Percentiles rank a stretch among this genome's conserved stretches.
phyloP scores from a whole-genome alignment of 1,139 yeast species.

The Kodamaea plutei region DNA sequence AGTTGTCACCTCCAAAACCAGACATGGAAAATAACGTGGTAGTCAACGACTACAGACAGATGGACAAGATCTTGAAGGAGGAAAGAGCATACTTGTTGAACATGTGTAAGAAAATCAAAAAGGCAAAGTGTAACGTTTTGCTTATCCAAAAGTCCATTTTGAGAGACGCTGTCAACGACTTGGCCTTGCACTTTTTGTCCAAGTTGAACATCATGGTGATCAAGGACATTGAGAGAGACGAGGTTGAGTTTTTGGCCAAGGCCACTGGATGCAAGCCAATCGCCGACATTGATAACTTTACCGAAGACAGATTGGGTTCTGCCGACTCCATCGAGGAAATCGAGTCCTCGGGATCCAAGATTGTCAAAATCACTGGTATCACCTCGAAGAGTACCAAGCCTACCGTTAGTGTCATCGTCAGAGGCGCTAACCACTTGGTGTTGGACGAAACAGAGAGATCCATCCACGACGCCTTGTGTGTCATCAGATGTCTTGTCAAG shows the following conservation, averaged over 20 bases:
- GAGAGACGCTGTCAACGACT: slow-evolving; percentile 95
- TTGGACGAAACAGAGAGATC: slow-evolving; percentile 97
- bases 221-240: slow-evolving; percentile 95
- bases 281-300: slow-evolving; percentile 88
- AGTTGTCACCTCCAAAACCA: slow-evolving; percentile 97
- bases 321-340: slow-evolving; percentile 93
- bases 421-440: slow-evolving; percentile 90
- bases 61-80: slow-evolving; percentile 97
- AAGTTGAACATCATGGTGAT: slow-evolving; percentile 91
- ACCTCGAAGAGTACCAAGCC: slow-evolving; percentile 54
- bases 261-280: slow-evolving; percentile 93
- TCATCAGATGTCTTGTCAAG: slow-evolving; percentile 89
- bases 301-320: slow-evolving; percentile 86
- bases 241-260: slow-evolving; percentile 87
- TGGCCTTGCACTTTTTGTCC: slow-evolving; percentile 90
- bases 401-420: slow-evolving; percentile 85
- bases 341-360: slow-evolving; percentile 89
- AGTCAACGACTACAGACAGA: slow-evolving; percentile 95
- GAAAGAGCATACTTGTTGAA: slow-evolving; percentile 93
- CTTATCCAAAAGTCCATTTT: slow-evolving; percentile 91
- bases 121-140: slow-evolving; percentile 92
- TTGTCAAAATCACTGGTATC: slow-evolving; percentile 87
- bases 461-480: slow-evolving; percentile 95
- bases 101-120: slow-evolving; percentile 92
- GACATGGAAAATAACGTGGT: slow-evolving; percentile 98